These are phyloP conservation scores for Wickerhamiella parazyma DNA, from an alignment of 805 yeast genomes.

Conservation along the genomic window DNA sequence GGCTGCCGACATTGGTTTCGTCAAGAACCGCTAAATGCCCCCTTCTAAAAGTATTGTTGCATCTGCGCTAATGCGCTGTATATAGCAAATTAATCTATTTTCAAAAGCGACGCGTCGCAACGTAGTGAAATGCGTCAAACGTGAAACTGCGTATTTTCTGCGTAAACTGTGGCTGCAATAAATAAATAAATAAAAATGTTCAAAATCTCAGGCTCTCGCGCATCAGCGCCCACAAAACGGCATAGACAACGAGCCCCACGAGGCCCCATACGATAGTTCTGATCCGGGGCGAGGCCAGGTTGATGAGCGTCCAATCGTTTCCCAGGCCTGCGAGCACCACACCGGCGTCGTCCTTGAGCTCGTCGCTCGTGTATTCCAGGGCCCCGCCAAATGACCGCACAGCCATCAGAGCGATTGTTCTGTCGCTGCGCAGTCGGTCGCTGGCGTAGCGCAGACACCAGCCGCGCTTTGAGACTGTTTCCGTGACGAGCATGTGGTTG, in stretches of 20 bases:
- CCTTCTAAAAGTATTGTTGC: background rate
- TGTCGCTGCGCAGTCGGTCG: slow-evolving; percentile 2
- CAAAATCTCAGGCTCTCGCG: background rate
- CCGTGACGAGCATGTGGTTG: slow-evolving; percentile 4
- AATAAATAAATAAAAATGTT: background rate
- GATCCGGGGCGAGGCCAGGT: slow-evolving; percentile 3
- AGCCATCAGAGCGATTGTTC: background rate
- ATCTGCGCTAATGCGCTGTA: background rate
- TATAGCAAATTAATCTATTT: background rate
- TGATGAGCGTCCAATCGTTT: background rate
- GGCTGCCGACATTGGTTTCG: slow-evolving; percentile 98
- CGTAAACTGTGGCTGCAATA: background rate
- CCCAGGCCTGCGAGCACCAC: background rate
- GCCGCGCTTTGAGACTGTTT: slow-evolving; percentile 5
- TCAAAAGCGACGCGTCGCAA: no score
- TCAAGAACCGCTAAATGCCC: slow-evolving; percentile 82
- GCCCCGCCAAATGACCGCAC: slow-evolving; percentile 5
- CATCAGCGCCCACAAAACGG: background rate
- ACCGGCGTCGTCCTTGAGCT: slow-evolving; percentile 4
- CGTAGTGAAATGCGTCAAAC: no score
- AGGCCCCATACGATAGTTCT: background rate
- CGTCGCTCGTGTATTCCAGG: slow-evolving; percentile 4
- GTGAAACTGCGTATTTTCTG: no score
- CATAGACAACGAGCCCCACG: background rate
- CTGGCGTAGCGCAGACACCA: slow-evolving; percentile 5